A percentile compares a stretch with the other conserved stretches of the same genome.
Evolutionary conservation across 352 stramenopile genomes (phyloP).

Genomic region (Phytophthora crassamura): DNA sequence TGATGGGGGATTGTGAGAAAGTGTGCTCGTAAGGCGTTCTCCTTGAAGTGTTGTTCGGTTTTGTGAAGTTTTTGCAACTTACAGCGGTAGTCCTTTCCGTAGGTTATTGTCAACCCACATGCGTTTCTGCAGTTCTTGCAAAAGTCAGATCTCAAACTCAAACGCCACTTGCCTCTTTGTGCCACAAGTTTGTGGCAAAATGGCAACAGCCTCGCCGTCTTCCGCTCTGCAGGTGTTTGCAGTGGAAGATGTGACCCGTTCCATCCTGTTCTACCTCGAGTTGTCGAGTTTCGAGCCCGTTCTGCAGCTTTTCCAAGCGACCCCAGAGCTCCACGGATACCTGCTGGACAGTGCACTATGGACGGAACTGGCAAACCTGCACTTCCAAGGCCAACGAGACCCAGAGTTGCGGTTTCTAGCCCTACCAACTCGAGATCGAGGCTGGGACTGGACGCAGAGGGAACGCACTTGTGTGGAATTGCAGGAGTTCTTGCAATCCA

Average conservation of each 20-base stretch:
- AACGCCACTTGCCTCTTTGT: too few relatives aligned
- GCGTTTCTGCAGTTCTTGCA: too few relatives aligned
- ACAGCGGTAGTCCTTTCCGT: too few relatives aligned
- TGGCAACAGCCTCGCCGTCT: too few relatives aligned
- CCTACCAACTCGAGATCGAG: constrained; percentile 22
- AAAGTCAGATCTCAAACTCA: too few relatives aligned
- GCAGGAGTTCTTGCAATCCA: constrained; percentile 44
- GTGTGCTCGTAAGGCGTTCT: too few relatives aligned
- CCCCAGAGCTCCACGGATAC: constrained; percentile 26
- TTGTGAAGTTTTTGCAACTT: too few relatives aligned
- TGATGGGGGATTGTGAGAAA: too few relatives aligned
- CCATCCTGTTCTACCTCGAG: constrained; percentile 35
- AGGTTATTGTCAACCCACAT: too few relatives aligned
- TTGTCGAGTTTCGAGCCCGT: constrained; percentile 27
- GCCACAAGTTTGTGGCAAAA: too few relatives aligned
- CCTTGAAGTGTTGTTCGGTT: too few relatives aligned
- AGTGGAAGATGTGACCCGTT: constrained; percentile 34
- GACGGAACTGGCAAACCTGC: constrained; percentile 36
- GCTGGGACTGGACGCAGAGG: constrained; percentile 36
- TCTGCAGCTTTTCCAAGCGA: constrained; percentile 16
- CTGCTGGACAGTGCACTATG: constrained; percentile 46
- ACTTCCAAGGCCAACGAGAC: constrained; percentile 34
- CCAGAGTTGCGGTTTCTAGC: constrained; percentile 31
- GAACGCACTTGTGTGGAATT: constrained; percentile 39
- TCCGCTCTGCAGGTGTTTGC: background rate